A percentile compares a stretch with the other conserved stretches of the same genome.
Conservation (phyloP, 1,284 basidiomycete species). For the Paramarasmius palmivorus region DNA sequence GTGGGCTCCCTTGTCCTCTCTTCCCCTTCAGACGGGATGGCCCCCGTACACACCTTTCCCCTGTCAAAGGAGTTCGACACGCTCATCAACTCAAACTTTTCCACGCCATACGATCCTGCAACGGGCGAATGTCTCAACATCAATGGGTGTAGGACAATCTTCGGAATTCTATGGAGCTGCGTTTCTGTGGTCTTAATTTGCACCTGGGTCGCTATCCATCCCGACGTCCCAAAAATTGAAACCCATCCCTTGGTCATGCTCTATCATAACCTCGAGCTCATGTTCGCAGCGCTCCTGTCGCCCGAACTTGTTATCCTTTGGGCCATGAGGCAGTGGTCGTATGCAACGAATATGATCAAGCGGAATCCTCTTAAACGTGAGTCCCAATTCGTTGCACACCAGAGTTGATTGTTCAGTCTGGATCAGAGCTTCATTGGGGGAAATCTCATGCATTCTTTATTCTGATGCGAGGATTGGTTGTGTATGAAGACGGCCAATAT, state of each 20-base stretch:
- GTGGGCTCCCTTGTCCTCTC: no score
- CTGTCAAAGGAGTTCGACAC: no score
- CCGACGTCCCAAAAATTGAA: slow-evolving; percentile 26
- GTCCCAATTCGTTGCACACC: background rate
- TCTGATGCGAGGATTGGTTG: background rate
- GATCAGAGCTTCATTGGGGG: background rate
- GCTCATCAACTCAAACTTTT: no score
- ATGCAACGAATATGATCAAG: slow-evolving; percentile 14
- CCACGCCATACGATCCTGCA: no score
- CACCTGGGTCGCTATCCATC: slow-evolving; percentile 34
- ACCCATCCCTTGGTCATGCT: background rate
- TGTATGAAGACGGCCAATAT: background rate
- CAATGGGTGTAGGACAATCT: background rate
- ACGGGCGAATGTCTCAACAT: background rate
- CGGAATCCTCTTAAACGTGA: slow-evolving; percentile 13
- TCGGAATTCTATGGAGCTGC: slow-evolving; percentile 28
- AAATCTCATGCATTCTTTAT: background rate
- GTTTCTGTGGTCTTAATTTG: slow-evolving; percentile 30
- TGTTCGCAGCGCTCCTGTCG: slow-evolving; percentile 23
- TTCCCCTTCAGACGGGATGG: no score
- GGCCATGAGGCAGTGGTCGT: slow-evolving; percentile 26
- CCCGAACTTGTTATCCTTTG: slow-evolving; percentile 27
- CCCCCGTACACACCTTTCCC: no score
- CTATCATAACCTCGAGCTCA: slow-evolving; percentile 15
- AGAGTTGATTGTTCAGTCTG: background rate